phyloP scores from a whole-genome alignment of 192 early-diverging fungal species.

The Gorgonomyces haynaldii region DNA sequence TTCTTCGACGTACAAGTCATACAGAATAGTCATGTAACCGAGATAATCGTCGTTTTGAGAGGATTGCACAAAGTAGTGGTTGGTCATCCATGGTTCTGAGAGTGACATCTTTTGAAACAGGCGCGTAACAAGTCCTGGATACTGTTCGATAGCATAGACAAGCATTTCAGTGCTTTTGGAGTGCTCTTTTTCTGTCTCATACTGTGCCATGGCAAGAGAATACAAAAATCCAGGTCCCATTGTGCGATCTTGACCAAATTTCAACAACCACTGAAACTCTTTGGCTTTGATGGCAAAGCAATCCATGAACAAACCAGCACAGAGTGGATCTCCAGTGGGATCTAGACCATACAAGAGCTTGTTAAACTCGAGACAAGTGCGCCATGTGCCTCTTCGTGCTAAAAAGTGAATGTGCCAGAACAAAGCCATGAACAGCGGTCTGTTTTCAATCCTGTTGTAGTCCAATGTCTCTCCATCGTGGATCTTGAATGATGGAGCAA shows the following conservation, averaged over 20 bases:
- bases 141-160: conserved; percentile 57
- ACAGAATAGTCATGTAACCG: conserved; percentile 19
- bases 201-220: conserved; percentile 63
- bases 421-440: conserved; percentile 65
- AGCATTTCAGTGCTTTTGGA: conserved; percentile 42
- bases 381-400: conserved; percentile 83
- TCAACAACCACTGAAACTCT: conserved; percentile 40
- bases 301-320: conserved; percentile 67
- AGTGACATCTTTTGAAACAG: conserved; percentile 57
- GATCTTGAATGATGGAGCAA: conserved; percentile 68
- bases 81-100: conserved; percentile 41
- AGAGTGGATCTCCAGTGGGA: conserved; percentile 63
- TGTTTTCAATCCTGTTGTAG: conserved; percentile 66
- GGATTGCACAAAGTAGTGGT: conserved; percentile 41
- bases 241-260: conserved; percentile 42
- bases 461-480: conserved; percentile 52
- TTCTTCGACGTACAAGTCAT: conserved; percentile 64
- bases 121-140: conserved; percentile 51
- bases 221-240: conserved; percentile 68
- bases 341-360: conserved; percentile 70
- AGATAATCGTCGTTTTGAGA: conserved; percentile 16
- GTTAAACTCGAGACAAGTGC: conserved; percentile 81
- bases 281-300: conserved; percentile 71
- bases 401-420: conserved; percentile 77
- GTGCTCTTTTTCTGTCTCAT: conserved; percentile 63